Conservation (phyloP, 768 basidiomycete species). For the Phallus indusiatus region DNA sequence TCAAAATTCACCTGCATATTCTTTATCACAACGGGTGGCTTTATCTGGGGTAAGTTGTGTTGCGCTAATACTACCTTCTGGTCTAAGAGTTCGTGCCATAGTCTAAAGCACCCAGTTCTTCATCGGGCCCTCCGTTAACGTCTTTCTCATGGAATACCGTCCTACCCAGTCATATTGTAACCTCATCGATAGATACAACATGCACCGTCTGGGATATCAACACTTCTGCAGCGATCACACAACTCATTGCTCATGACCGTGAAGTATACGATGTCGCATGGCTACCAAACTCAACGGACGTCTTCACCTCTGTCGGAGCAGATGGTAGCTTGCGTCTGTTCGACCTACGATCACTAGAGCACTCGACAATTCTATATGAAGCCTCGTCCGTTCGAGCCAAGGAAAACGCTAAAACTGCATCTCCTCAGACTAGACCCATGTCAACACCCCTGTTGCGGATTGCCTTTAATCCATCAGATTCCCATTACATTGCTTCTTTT, state of each 20-base stretch:
- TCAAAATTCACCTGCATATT: constrained; percentile 46
- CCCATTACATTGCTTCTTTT: constrained; percentile 95
- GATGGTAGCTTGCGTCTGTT: constrained; percentile 96
- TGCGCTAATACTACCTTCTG: constrained; percentile 9
- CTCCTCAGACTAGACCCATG: constrained; percentile 69
- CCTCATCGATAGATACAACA: constrained; percentile 96
- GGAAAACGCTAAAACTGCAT: constrained; percentile 39
- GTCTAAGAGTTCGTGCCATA: constrained; percentile 26
- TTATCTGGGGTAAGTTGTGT: constrained; percentile 61
- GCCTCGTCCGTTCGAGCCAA: constrained; percentile 20
- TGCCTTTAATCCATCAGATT: constrained; percentile 83
- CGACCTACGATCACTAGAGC: constrained; percentile 91
- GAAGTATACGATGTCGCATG: constrained; percentile 98
- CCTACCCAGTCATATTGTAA: constrained; percentile 83
- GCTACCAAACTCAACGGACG: constrained; percentile 91
- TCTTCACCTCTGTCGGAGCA: constrained; percentile 97
- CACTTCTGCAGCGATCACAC: constrained; percentile 86
- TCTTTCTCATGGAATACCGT: constrained; percentile 98
- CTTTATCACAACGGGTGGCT: constrained; percentile 62
- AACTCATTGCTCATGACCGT: constrained; percentile 93
- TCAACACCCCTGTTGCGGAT: constrained; percentile 80
- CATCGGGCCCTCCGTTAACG: constrained; percentile 83
- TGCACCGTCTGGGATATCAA: constrained; percentile 99
- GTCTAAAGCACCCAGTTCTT: constrained; percentile 83
- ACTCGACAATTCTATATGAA: constrained; percentile 97